phyloP scores from a whole-genome alignment of 305 asterid species.

The Plantago lanceolata region DNA sequence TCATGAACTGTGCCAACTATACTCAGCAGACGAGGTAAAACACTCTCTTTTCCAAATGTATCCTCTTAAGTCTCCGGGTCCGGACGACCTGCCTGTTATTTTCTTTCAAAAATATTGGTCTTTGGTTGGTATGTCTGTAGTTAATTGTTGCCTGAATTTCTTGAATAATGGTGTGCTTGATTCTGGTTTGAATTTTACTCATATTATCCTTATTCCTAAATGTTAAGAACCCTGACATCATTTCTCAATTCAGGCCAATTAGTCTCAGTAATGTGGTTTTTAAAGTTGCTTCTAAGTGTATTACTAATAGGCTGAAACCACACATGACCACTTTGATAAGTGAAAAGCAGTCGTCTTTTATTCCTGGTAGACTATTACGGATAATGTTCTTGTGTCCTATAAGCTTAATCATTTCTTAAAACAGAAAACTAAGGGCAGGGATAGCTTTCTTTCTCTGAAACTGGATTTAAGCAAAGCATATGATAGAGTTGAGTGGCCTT shows the following conservation, averaged over 20 bases:
- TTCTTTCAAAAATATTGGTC: not conserved
- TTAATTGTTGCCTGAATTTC: too few relatives aligned
- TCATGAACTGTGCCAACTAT: not conserved
- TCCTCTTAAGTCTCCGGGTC: not conserved
- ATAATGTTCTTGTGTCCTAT: not conserved
- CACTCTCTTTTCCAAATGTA: not conserved
- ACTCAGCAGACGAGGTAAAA: not conserved
- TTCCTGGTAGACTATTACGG: not conserved
- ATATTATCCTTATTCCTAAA: too few relatives aligned
- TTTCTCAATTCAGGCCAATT: not conserved
- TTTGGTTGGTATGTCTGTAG: not conserved
- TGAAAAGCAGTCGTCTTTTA: not conserved
- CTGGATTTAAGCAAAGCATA: not conserved
- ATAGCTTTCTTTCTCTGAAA: not conserved
- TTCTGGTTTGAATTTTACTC: too few relatives aligned
- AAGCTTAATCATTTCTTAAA: not conserved
- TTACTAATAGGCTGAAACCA: not conserved
- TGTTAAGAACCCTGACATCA: too few relatives aligned
- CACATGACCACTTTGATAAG: not conserved
- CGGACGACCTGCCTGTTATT: not conserved
- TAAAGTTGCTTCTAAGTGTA: not conserved
- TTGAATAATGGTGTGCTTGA: too few relatives aligned
- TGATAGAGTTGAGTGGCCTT: slow-evolving; percentile 4
- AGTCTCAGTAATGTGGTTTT: not conserved
- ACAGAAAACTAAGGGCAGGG: not conserved